These are phyloP conservation scores for Moniliophthora roreri DNA, from an alignment of 1,284 basidiomycete genomes.

Conservation along the genomic window DNA sequence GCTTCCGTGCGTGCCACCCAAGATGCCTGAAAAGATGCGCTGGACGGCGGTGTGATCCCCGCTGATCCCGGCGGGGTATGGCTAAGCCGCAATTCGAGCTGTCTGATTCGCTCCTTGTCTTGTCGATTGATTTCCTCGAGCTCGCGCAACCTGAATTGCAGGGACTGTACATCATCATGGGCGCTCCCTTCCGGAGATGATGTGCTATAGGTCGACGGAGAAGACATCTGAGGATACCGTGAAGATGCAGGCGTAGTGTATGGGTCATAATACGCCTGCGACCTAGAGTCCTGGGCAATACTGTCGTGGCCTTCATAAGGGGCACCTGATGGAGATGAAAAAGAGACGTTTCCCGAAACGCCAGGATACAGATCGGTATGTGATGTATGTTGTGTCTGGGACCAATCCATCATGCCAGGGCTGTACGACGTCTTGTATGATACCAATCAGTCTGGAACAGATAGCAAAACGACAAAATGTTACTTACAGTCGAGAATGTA, in stretches of 20 bases:
- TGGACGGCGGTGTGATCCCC: constrained; percentile 39
- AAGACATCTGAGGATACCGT: constrained; percentile 1
- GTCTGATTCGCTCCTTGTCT: constrained; percentile 29
- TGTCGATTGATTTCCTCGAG: constrained; percentile 15
- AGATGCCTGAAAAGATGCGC: constrained; percentile 50
- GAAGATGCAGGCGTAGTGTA: too few relatives aligned
- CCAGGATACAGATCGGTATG: background rate
- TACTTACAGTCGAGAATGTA: constrained; percentile 6
- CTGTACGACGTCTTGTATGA: background rate
- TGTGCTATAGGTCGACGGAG: background rate
- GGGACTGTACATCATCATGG: constrained; percentile 18
- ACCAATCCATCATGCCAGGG: background rate
- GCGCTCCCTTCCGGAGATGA: background rate
- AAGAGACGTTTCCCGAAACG: too few relatives aligned
- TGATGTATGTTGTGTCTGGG: background rate
- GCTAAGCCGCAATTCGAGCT: constrained; percentile 37
- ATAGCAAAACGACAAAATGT: background rate
- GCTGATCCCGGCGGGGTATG: constrained; percentile 30
- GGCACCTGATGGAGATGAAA: too few relatives aligned
- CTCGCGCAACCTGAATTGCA: constrained; percentile 14
- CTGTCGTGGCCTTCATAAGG: background rate
- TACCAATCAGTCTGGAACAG: background rate
- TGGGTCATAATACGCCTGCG: too few relatives aligned
- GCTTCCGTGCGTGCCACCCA: constrained; percentile 73
- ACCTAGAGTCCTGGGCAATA: background rate